Evolutionary conservation across 768 basidiomycete genomes (phyloP).

Genomic region (Naganishia randhawae): DNA sequence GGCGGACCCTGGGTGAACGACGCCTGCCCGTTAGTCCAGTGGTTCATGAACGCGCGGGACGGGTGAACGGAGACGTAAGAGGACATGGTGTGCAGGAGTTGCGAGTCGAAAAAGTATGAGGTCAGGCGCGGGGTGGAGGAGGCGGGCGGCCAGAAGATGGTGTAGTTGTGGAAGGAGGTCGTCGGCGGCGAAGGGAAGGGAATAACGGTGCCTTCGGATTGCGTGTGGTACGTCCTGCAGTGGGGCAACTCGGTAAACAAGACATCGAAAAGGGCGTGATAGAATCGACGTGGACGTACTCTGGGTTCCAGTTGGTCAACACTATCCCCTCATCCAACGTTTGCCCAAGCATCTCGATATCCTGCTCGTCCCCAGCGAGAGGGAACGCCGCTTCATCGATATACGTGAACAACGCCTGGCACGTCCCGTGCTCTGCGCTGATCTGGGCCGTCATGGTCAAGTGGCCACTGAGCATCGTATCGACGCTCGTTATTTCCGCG

Average conservation of each 20-base stretch:
- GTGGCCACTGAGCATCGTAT: conserved; percentile 13
- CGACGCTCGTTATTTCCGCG: neutral
- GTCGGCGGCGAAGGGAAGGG: conserved; percentile 3
- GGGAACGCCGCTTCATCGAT: conserved; percentile 6
- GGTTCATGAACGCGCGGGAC: conserved; percentile 1
- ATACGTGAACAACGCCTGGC: conserved; percentile 14
- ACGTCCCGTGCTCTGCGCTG: conserved; percentile 2
- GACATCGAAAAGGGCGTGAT: neutral
- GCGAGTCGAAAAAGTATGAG: neutral
- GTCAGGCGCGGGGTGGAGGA: conserved; percentile 4
- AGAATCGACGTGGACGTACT: neutral
- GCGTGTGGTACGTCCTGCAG: neutral
- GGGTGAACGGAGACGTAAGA: conserved; percentile 6
- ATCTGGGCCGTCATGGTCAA: neutral
- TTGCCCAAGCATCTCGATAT: conserved; percentile 4
- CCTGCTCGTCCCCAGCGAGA: conserved; percentile 8
- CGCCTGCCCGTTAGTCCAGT: conserved; percentile 15
- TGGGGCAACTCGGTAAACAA: neutral
- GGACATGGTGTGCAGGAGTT: conserved; percentile 3
- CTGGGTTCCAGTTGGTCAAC: conserved; percentile 1
- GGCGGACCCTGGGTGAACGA: conserved; percentile 16
- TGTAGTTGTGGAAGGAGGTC: conserved; percentile 17
- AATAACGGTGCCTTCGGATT: neutral
- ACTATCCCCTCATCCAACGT: neutral
- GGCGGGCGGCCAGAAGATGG: conserved; percentile 15